Evolutionary conservation across 1,139 yeast species (phyloP).

Genomic region (Magnusiomyces sp.): DNA sequence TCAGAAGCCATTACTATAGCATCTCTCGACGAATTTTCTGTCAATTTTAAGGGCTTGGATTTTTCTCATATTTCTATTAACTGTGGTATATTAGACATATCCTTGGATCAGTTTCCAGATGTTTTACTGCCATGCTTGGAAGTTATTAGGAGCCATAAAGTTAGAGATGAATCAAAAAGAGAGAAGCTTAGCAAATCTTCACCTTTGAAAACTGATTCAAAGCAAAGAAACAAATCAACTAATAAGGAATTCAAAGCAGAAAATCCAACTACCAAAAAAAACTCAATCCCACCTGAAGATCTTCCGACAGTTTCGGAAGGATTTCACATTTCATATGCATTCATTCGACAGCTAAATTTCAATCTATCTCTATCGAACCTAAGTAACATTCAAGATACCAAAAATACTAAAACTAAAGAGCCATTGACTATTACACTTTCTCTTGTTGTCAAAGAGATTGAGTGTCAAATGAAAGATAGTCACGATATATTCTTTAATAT

Average conservation of each 20-base stretch:
- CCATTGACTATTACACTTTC: too few species aligned
- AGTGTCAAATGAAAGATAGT: background rate
- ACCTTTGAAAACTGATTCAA: too few species aligned
- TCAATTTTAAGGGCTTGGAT: constrained; percentile 19
- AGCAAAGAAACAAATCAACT: too few species aligned
- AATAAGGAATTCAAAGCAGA: too few species aligned
- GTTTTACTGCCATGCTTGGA: constrained; percentile 25
- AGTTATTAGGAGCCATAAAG: constrained; percentile 17
- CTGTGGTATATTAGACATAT: constrained; percentile 40
- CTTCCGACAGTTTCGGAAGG: background rate
- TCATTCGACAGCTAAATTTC: too few species aligned
- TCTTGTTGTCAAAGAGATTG: constrained; percentile 9
- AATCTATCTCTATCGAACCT: too few species aligned
- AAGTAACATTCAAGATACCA: too few species aligned
- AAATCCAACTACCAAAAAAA: background rate
- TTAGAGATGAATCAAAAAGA: background rate
- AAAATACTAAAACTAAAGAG: too few species aligned
- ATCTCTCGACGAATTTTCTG: constrained; percentile 12
- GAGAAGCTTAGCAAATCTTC: too few species aligned
- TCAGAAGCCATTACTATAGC: too few species aligned
- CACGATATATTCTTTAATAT: constrained; percentile 2
- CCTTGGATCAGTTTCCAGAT: constrained; percentile 35
- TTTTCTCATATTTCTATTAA: constrained; percentile 38
- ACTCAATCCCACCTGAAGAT: background rate
- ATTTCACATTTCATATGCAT: background rate